These are phyloP conservation scores for Colletotrichum sp. DNA, from an alignment of 2,329 filamentous ascomycete species.

Conservation along the genomic window DNA sequence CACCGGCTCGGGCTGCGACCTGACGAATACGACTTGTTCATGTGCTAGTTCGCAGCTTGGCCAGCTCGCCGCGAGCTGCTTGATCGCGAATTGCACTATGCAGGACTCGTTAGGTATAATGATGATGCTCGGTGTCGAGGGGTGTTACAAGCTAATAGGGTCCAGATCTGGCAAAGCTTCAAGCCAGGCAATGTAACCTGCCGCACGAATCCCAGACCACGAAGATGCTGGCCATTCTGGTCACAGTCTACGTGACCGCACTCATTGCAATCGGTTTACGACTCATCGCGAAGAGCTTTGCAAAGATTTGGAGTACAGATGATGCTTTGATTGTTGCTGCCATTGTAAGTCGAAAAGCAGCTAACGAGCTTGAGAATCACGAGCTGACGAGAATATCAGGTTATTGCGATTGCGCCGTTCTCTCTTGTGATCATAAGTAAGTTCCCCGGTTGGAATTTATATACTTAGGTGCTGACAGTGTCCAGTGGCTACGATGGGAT, in stretches of 20 bases:
- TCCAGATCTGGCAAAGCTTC: conserved; percentile 15
- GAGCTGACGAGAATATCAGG: not conserved
- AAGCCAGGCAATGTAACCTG: conserved; percentile 10
- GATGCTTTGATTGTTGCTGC: conserved; percentile 5
- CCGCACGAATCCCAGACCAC: conserved; percentile 13
- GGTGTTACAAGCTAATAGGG: not conserved
- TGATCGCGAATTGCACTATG: conserved; percentile 21
- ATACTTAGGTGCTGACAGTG: not conserved
- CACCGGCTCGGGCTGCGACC: conserved; percentile 8
- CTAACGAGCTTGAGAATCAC: not conserved
- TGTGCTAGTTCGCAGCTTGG: conserved; percentile 10
- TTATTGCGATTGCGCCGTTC: conserved; percentile 3
- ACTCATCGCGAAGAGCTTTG: not conserved
- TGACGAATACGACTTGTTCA: conserved; percentile 20
- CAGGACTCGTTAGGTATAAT: conserved; percentile 18
- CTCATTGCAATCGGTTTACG: not conserved
- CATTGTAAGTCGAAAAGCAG: not conserved
- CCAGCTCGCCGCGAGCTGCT: not conserved
- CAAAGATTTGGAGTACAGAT: conserved; percentile 8
- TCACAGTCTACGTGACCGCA: not conserved
- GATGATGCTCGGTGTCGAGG: not conserved
- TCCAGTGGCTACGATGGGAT: conserved; percentile 8
- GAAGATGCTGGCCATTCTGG: not conserved
- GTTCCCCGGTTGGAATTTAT: not conserved
- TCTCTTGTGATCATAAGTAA: conserved; percentile 6